A percentile compares a stretch with the other conserved stretches of the same genome.
Evolutionary conservation across 805 yeast species (phyloP).

Genomic region (Kluyveromyces aestuarii): DNA sequence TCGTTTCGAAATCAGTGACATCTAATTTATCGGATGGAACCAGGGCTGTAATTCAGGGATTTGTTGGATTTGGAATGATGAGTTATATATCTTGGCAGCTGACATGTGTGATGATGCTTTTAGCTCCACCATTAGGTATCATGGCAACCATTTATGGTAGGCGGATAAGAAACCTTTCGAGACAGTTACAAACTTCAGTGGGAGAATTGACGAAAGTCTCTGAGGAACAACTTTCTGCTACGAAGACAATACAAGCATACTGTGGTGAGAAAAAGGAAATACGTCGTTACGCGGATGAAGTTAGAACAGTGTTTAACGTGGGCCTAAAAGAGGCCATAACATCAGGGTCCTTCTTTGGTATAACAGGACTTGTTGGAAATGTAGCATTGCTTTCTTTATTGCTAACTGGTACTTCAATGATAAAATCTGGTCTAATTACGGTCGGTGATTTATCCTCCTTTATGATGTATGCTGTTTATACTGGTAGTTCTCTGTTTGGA

Average conservation of each 20-base stretch:
- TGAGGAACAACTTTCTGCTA: conserved; percentile 82
- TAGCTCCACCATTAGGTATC: conserved; percentile 75
- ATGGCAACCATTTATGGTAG: conserved; percentile 81
- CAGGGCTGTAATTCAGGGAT: conserved; percentile 70
- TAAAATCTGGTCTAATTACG: conserved; percentile 62
- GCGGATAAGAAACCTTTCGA: conserved; percentile 62
- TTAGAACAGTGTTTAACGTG: conserved; percentile 51
- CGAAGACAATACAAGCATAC: conserved; percentile 82
- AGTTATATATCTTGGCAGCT: conserved; percentile 72
- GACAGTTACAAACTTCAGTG: conserved; percentile 70
- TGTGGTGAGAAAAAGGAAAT: conserved; percentile 79
- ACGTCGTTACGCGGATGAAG: conserved; percentile 61
- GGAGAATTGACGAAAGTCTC: conserved; percentile 84
- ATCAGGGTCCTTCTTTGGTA: conserved; percentile 66
- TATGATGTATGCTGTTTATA: conserved; percentile 90
- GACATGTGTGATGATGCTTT: conserved; percentile 68
- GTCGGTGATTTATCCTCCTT: conserved; percentile 88
- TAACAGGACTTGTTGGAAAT: conserved; percentile 81
- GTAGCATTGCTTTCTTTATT: conserved; percentile 67
- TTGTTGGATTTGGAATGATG: conserved; percentile 90
- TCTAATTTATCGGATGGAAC: conserved; percentile 91
- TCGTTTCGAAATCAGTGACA: conserved; percentile 78
- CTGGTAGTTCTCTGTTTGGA: conserved; percentile 90
- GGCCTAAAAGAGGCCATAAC: conserved; percentile 75
- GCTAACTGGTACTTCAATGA: conserved; percentile 75